Base-by-base conservation (phyloP, 139 green algal species). In the Chlamydomonas schloesseri region DNA sequence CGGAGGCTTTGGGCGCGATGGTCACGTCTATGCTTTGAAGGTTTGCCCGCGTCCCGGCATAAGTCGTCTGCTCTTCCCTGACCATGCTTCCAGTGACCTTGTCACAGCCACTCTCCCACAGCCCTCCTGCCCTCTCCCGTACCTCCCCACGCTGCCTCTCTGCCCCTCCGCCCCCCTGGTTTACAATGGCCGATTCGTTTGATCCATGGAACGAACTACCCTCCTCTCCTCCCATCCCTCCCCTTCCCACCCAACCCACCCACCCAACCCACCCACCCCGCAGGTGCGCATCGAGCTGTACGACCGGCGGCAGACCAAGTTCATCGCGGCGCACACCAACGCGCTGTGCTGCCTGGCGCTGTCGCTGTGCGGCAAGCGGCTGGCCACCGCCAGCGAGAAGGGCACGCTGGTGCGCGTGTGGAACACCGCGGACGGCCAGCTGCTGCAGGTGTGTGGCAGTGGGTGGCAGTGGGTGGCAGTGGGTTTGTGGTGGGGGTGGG, bases 201-300 rank as follows among this genome's bases (percentile, higher is more conserved):
- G n/a, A n/a, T n/a, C n/a, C n/a, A n/a, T n/a, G n/a, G n/a, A n/a
- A n/a, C n/a, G n/a, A n/a, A n/a, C n/a, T n/a, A n/a, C n/a, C n/a
- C n/a, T n/a, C n/a, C n/a, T n/a, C n/a, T n/a, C 8, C 42, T 50
- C 42, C 42, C 42, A 50, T 42, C 28, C 28, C 23, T 21, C n/a
- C 13, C 73, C 47, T 2, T 67, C 4, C 46, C 13, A 67, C 13
- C 26, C n/a, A 5, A 50, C 8, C 6, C 42, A 50, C 8, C 6
- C 6, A 50, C 67, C 67, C 15, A 20, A 2, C 34, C 14, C 34
- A 4, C 24, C 24, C 42, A 26, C 37, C 28, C 1, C 15, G 10
- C 91, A 98, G 96, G 94, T 99, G 23, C 92, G 98, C 3, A 89
- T 99, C 11, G 98, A 99, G 94, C 92, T 98, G 81, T 98, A 98